Base-by-base conservation (phyloP, 192 early-diverging fungal species). In the Chytriomyces hyalinus region DNA sequence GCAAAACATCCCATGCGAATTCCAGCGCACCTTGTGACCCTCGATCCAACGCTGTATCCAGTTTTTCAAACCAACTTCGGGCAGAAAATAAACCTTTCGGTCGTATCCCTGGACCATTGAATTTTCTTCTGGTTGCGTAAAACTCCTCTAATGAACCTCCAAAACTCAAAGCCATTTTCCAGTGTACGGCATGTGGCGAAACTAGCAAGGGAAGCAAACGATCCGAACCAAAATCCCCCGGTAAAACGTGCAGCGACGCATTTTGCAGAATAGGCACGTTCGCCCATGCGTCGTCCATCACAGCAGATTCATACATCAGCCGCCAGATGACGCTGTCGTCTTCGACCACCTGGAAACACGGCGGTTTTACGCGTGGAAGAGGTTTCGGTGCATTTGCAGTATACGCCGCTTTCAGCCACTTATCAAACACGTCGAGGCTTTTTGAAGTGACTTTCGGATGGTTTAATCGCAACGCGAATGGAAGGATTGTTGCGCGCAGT, bases 341-440 rank as follows among this genome's bases (percentile, higher is more conserved):
- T 59, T 71, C 69, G 28, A 44, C 20, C 17, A 71, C 45, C 17
- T 71, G 69, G 50, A 71, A 71, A 53, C 47, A 57, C 2, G 50
- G 17, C 10, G 49, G 50, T 53, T 10, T 49, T 17, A 49, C 44
- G 51, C 15, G 20, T 7, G 47, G 49, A 48, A 57, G 53, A 4
- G 53, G 53, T 2, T 57, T 57, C 53, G 1, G 53, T 1, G 13
- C 53, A 13, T n/a, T 13, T 57, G 53, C 53, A 57, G 20, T 57
- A 20, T 13, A 17, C n/a, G 44, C 48, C 36, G 47, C n/a, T 45
- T 49, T 43, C 20, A 49, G 1, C 69, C 69, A 71, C 6, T 57
- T 57, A 5, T 20, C 49, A 71, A 71, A 71, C 45, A 17, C 8
- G 9, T 71, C 57, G 2, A 53, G 57, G 26, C 22, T 15, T 10